Conservation (phyloP, 257 asterid species). For the Mentha longifolia region DNA sequence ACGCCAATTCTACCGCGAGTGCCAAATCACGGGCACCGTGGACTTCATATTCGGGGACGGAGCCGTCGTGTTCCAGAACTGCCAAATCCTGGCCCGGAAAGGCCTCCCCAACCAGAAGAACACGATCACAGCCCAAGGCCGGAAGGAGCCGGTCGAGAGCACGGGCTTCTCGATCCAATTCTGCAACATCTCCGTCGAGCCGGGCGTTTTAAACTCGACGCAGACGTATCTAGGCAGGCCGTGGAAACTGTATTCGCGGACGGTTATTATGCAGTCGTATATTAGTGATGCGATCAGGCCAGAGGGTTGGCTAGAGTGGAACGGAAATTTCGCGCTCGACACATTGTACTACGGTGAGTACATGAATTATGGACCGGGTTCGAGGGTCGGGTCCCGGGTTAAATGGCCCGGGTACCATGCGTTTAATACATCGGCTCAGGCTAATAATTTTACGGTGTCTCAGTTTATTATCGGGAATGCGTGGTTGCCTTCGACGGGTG, state of each 20-base stretch:
- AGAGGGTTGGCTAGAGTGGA: conserved; percentile 73
- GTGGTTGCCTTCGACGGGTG: conserved; percentile 64
- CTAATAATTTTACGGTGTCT: conserved; percentile 49
- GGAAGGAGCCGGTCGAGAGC: conserved; percentile 36
- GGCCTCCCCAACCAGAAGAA: conserved; percentile 63
- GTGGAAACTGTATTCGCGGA: conserved; percentile 61
- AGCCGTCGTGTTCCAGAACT: conserved; percentile 61
- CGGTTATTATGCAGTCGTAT: conserved; percentile 61
- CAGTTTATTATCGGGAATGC: conserved; percentile 52
- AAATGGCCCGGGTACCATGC: conserved; percentile 66
- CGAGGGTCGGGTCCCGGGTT: conserved; percentile 52
- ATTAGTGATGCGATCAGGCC: conserved; percentile 48
- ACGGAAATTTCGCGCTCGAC: conserved; percentile 44
- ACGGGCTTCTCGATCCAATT: conserved; percentile 69
- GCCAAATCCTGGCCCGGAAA: conserved; percentile 55
- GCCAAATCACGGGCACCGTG: conserved; percentile 61
- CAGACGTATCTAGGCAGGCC: conserved; percentile 70
- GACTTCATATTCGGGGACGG: conserved; percentile 79
- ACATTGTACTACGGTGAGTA: conserved; percentile 61
- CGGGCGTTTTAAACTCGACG: conserved; percentile 39
- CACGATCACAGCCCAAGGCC: conserved; percentile 75
- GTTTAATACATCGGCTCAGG: conserved; percentile 45
- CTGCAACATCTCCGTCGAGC: conserved; percentile 52
- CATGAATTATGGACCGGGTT: conserved; percentile 62
- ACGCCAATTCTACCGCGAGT: conserved; percentile 68